Percentiles rank a stretch among this genome's conserved stretches.
Evolutionary conservation across 2,329 filamentous ascomycete genomes (phyloP).

Genomic region (Trichophyton schoenleinii): DNA sequence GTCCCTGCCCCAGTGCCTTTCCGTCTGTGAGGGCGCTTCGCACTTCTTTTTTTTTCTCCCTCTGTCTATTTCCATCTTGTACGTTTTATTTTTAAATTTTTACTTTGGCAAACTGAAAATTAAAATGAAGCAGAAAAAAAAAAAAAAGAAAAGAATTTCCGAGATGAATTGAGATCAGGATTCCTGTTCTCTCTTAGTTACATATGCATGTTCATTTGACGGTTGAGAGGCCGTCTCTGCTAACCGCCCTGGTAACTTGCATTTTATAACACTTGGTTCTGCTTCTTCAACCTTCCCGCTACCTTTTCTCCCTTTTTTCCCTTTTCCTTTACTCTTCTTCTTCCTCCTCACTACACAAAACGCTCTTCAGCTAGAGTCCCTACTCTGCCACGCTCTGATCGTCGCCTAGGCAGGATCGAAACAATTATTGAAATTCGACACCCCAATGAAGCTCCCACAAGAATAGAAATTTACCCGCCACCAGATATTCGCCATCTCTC

Average conservation of each 20-base stretch:
- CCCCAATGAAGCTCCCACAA: background rate
- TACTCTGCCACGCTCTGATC: background rate
- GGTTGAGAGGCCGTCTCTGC: background rate
- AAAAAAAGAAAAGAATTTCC: background rate
- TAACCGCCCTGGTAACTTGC: background rate
- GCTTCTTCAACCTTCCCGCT: background rate
- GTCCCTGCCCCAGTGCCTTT: slow-evolving; percentile 6
- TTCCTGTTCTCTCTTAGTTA: background rate
- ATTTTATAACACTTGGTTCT: background rate
- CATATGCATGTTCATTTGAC: slow-evolving; percentile 2
- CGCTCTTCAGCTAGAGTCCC: background rate
- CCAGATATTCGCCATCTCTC: slow-evolving; percentile 3
- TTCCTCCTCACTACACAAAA: background rate
- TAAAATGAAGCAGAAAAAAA: background rate
- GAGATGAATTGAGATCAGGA: background rate
- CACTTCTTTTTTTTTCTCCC: background rate
- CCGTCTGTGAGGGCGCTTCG: background rate
- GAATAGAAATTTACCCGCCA: slow-evolving; percentile 4
- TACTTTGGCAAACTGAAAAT: background rate
- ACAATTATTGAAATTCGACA: background rate
- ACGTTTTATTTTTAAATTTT: slow-evolving; percentile 2
- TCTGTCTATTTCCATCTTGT: slow-evolving; percentile 3
- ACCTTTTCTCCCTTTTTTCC: background rate
- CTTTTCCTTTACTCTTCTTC: background rate
- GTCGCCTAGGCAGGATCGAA: background rate